Conservation (phyloP, 2,329 filamentous ascomycete genomes). For the Neofusicoccum laricinum region DNA sequence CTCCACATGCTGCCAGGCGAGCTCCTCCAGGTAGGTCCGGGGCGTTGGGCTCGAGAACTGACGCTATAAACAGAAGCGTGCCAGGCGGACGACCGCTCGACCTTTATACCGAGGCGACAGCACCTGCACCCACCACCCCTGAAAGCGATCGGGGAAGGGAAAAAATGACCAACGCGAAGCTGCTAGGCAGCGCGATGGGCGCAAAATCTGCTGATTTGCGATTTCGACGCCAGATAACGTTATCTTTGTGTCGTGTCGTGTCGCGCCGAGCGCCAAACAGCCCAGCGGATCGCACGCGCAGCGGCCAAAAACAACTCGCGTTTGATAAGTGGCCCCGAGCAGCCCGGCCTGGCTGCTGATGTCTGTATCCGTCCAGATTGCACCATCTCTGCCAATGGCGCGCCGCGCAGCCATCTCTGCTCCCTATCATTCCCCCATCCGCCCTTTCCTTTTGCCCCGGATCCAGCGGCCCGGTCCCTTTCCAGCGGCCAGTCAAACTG, state of each 20-base stretch:
- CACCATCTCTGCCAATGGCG: slow-evolving; percentile 4
- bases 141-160: not conserved
- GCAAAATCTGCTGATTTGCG: slow-evolving; percentile 11
- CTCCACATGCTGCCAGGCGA: not conserved
- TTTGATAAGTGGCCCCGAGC: slow-evolving; percentile 11
- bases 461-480: slow-evolving; percentile 1
- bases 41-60: not conserved
- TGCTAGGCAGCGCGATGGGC: slow-evolving; percentile 1
- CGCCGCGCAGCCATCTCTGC: not conserved
- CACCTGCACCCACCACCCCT: not conserved
- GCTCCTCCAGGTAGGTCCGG: not conserved
- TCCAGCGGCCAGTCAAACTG: not conserved
- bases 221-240: slow-evolving; percentile 13
- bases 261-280: slow-evolving; percentile 5
- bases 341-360: not conserved
- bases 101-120: not conserved
- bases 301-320: not conserved
- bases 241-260: slow-evolving; percentile 8
- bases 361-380: slow-evolving; percentile 3
- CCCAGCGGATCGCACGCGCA: slow-evolving; percentile 6
- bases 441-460: not conserved
- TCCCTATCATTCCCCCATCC: not conserved
- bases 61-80: not conserved
- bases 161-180: not conserved
- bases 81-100: not conserved